Conservation (phyloP, 2,329 filamentous ascomycete species). For the Ceratocystis destructans region DNA sequence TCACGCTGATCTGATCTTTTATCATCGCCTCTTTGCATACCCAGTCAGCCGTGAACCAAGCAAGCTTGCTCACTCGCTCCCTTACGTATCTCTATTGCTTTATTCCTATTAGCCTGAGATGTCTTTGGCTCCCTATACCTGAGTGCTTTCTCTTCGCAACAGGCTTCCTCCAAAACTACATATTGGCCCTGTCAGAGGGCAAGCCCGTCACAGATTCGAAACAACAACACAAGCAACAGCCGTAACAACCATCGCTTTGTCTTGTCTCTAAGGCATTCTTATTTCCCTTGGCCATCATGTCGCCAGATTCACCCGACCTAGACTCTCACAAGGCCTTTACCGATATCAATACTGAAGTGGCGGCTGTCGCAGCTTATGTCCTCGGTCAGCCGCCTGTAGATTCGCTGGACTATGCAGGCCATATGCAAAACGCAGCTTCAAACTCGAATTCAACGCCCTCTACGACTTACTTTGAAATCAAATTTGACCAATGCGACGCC, state of each 20-base stretch:
- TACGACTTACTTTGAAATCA: background rate
- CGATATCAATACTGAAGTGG: constrained; percentile 19
- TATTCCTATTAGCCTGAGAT: background rate
- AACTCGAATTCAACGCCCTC: background rate
- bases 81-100: background rate
- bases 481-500: background rate
- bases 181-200: background rate
- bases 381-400: background rate
- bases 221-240: background rate
- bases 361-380: constrained; percentile 18
- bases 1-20: background rate
- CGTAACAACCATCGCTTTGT: too few relatives aligned
- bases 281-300: background rate
- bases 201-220: background rate
- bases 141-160: background rate
- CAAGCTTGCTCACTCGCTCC: too few relatives aligned
- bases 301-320: background rate
- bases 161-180: background rate
- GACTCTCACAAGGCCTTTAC: constrained; percentile 13
- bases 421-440: background rate
- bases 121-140: background rate
- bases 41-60: background rate
- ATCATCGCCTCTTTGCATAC: background rate
- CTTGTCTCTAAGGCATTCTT: background rate
- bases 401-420: background rate